Evolutionary conservation across 805 yeast genomes (phyloP), one percentile per base, ranked within the genome.

Genomic region (Saccharomycopsis fibuligera): DNA sequence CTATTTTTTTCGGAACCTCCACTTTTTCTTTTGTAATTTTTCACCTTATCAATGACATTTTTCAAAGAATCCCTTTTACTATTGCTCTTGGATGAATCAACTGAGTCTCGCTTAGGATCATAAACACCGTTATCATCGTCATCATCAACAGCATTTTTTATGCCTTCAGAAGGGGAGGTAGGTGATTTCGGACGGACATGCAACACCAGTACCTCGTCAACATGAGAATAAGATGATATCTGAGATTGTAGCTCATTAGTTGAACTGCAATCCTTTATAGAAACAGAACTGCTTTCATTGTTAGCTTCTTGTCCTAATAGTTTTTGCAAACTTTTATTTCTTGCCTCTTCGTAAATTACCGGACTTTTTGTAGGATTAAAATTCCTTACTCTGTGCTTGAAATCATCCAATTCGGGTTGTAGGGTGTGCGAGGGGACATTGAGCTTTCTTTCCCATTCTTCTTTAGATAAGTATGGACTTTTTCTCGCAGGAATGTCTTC

Each of bases 321-420:
- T 35, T 36, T 48, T 35, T 43, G 48, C 22, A 48, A 30, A 30
- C 51, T 48, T 33, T 48, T 35, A 24, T 43, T 37, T 27, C 51
- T 9, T 8, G 36, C 43, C 27, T 42, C 46, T 40, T 27, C 25
- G 17, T 22, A 19, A 23, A 25, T 40, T 25, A 16, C 29, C 12
- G 43, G 31, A 30, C 37, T 16, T 9, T n/a, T 16, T 6, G 17
- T 21, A 17, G 42, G 41, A 37, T 31, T n/a, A 25, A 33, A 25
- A 24, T 21, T 29, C 38, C 23, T 22, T 19, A 27, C 8, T 21
- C 12, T 25, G 38, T 17, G 33, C n/a, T 33, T 33, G 37, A 16
- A 27, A 42, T 24, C 31, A 14, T 22, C 36, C 16, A 12, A 30
- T 5, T 27, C 33, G 5, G 6, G 35, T 19, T 21, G n/a, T 17